phyloP scores from a whole-genome alignment of 257 asterid genomes.

The Petunia axillaris region DNA sequence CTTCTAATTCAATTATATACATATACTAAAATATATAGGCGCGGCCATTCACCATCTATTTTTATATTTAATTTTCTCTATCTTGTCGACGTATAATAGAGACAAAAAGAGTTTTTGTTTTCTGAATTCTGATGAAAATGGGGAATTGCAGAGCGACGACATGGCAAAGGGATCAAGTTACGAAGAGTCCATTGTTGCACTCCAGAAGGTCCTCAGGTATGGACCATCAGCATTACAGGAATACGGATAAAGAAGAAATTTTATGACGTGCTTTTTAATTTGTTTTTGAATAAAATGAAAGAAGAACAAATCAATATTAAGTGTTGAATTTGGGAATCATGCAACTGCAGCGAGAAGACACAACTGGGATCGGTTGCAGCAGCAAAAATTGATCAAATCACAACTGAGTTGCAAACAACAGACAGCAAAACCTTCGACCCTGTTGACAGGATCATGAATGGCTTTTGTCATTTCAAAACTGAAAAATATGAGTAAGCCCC shows the following conservation, averaged over 20 bases:
- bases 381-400: slow-evolving; percentile 65
- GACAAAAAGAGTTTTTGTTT: neutral
- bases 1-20: too few relatives aligned
- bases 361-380: slow-evolving; percentile 76
- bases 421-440: slow-evolving; percentile 40
- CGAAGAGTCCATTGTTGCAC: slow-evolving; percentile 79
- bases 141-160: slow-evolving; percentile 67
- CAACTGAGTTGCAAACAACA: slow-evolving; percentile 56
- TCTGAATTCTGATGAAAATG: slow-evolving; percentile 9
- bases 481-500: slow-evolving; percentile 80
- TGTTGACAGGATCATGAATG: slow-evolving; percentile 66
- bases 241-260: neutral
- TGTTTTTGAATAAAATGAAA: neutral
- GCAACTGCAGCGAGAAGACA: slow-evolving; percentile 65
- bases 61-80: too few relatives aligned
- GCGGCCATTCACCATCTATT: too few relatives aligned
- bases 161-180: slow-evolving; percentile 59
- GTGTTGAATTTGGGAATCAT: neutral
- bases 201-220: slow-evolving; percentile 79
- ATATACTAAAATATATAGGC: too few relatives aligned
- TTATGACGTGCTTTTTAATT: neutral
- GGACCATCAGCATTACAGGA: neutral
- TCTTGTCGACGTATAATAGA: too few relatives aligned
- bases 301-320: neutral
- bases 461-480: slow-evolving; percentile 70